A percentile compares a stretch with the other conserved stretches of the same genome.
Conservation (phyloP, 176 grass and related monocot genomes). For the Miscanthus lutarioriparius region DNA sequence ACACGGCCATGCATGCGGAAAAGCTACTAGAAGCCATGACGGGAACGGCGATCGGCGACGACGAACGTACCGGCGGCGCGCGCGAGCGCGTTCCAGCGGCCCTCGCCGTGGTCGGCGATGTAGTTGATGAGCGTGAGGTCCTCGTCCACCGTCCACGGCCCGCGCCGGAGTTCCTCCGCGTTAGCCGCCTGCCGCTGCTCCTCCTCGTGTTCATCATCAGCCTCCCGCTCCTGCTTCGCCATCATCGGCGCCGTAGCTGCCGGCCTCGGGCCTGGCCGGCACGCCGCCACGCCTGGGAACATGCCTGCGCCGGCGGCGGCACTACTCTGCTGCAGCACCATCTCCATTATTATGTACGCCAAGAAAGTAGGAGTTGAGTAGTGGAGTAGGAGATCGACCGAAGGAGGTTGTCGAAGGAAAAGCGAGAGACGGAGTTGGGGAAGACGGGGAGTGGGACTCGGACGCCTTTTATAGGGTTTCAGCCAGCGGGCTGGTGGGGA, state of each 20-base stretch:
- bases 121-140: constrained; percentile 57
- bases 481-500: too few relatives aligned
- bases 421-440: background rate
- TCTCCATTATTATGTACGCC: constrained; percentile 14
- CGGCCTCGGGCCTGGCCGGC: background rate
- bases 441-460: constrained; percentile 21
- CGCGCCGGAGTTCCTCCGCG: constrained; percentile 29
- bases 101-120: constrained; percentile 56
- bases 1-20: too few relatives aligned
- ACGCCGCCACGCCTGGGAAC: background rate
- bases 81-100: constrained; percentile 55
- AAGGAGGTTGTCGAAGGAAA: too few relatives aligned
- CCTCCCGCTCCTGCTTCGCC: background rate
- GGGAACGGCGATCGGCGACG: background rate
- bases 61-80: constrained; percentile 35
- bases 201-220: background rate
- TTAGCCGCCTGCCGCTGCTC: background rate
- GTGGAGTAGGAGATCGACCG: too few relatives aligned
- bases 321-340: constrained; percentile 22
- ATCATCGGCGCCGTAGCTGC: background rate
- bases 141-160: constrained; percentile 65
- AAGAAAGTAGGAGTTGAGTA: background rate
- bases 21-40: too few relatives aligned
- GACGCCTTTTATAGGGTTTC: constrained; percentile 40
- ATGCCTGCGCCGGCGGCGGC: background rate